Conservation (phyloP, 768 basidiomycete genomes). For the Coprinellus micaceus region DNA sequence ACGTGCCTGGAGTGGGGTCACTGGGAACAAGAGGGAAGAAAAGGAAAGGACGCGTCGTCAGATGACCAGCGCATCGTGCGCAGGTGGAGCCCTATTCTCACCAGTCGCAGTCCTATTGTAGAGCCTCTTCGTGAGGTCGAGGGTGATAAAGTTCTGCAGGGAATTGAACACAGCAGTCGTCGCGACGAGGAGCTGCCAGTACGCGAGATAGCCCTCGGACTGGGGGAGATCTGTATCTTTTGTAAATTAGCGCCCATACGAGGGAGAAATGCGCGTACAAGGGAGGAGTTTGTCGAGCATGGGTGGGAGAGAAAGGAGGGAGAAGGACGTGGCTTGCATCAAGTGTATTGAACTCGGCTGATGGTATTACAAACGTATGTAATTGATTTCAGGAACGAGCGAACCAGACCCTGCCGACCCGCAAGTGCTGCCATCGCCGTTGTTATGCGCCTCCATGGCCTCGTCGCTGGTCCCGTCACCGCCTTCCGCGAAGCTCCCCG, state of each 20-base stretch:
- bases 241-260: neutral
- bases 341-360: neutral
- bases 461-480: constrained; percentile 3
- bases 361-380: neutral
- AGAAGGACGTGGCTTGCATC: constrained; percentile 6
- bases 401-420: neutral
- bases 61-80: neutral
- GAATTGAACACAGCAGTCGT: constrained; percentile 81
- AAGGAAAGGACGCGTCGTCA: neutral
- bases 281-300: constrained; percentile 21
- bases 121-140: constrained; percentile 72
- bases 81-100: constrained; percentile 7
- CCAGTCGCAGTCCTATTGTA: constrained; percentile 44
- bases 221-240: constrained; percentile 57
- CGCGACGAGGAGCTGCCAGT: constrained; percentile 85
- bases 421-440: constrained; percentile 3
- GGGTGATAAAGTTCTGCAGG: constrained; percentile 74
- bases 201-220: constrained; percentile 68
- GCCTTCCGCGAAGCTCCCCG: no score
- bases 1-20: constrained; percentile 81
- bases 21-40: no score
- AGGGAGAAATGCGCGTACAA: constrained; percentile 15
- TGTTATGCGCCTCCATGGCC: constrained; percentile 19
- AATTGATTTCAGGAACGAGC: constrained; percentile 10
- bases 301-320: constrained; percentile 7